Evolutionary conservation across 2,329 filamentous ascomycete genomes (phyloP).

Genomic region (Fusarium paranaense): DNA sequence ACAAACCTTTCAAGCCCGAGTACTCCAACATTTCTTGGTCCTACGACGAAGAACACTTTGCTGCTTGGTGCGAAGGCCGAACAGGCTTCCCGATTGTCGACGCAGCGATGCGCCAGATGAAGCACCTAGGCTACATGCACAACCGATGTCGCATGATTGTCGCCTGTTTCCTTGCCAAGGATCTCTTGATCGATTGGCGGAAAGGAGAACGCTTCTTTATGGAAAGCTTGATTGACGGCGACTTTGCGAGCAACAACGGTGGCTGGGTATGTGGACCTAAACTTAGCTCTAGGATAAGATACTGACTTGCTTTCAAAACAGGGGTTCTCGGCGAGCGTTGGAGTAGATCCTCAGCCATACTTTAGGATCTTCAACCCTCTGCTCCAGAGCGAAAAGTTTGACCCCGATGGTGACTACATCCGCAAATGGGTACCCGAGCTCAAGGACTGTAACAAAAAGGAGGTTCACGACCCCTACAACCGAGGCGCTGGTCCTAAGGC

Average conservation of each 20-base stretch:
- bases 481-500: slow-evolving; percentile 70
- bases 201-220: slow-evolving; percentile 87
- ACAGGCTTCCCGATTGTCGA: slow-evolving; percentile 89
- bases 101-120: slow-evolving; percentile 85
- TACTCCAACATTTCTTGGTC: slow-evolving; percentile 88
- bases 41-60: slow-evolving; percentile 75
- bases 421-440: slow-evolving; percentile 86
- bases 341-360: slow-evolving; percentile 89
- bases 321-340: slow-evolving; percentile 69
- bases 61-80: slow-evolving; percentile 77
- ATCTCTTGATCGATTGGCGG: slow-evolving; percentile 85
- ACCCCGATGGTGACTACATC: slow-evolving; percentile 82
- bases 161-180: slow-evolving; percentile 83
- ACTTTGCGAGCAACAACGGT: slow-evolving; percentile 82
- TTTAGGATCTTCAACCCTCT: slow-evolving; percentile 92
- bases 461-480: slow-evolving; percentile 84
- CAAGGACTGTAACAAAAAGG: slow-evolving; percentile 69
- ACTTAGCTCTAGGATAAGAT: neutral
- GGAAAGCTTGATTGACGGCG: slow-evolving; percentile 82
- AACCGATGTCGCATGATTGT: slow-evolving; percentile 88
- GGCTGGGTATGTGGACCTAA: slow-evolving; percentile 55
- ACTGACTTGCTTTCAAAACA: neutral
- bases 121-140: slow-evolving; percentile 80
- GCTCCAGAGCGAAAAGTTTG: slow-evolving; percentile 88
- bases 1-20: slow-evolving; percentile 79